phyloP scores from a whole-genome alignment of 495 filamentous ascomycete genomes.

The Podospora conica region DNA sequence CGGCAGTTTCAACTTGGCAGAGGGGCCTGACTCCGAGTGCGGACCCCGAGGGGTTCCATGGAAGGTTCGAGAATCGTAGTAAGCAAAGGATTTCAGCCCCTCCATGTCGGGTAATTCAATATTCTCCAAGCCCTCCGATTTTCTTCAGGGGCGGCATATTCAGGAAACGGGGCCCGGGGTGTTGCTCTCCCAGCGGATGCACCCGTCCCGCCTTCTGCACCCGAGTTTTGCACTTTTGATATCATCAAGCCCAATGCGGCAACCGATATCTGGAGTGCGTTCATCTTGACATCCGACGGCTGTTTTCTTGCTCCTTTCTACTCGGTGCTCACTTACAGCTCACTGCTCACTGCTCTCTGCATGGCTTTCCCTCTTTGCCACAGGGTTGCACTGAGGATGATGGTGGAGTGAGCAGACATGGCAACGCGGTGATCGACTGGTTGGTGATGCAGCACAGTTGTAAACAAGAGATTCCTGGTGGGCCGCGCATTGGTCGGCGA shows the following conservation, averaged over 20 bases:
- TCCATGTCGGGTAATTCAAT: slow-evolving; percentile 15
- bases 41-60: slow-evolving; percentile 26
- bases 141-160: neutral
- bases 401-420: slow-evolving; percentile 12
- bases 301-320: neutral
- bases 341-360: no score
- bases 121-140: slow-evolving; percentile 2
- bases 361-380: neutral
- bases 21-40: slow-evolving; percentile 8
- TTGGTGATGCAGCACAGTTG: slow-evolving; percentile 11
- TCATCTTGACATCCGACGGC: neutral
- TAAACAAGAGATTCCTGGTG: slow-evolving; percentile 15
- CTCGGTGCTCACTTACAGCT: neutral
- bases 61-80: slow-evolving; percentile 41
- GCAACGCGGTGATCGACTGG: slow-evolving; percentile 17
- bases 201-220: neutral
- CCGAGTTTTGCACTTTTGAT: slow-evolving; percentile 1
- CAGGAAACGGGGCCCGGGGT: neutral
- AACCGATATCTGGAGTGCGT: neutral
- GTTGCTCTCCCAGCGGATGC: slow-evolving; percentile 1
- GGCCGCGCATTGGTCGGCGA: slow-evolving; percentile 13
- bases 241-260: slow-evolving; percentile 1
- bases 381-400: slow-evolving; percentile 9
- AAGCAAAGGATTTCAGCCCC: slow-evolving; percentile 6
- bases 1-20: neutral